phyloP scores from a whole-genome alignment of 257 asterid species.

The Rehmannia glutinosa region DNA sequence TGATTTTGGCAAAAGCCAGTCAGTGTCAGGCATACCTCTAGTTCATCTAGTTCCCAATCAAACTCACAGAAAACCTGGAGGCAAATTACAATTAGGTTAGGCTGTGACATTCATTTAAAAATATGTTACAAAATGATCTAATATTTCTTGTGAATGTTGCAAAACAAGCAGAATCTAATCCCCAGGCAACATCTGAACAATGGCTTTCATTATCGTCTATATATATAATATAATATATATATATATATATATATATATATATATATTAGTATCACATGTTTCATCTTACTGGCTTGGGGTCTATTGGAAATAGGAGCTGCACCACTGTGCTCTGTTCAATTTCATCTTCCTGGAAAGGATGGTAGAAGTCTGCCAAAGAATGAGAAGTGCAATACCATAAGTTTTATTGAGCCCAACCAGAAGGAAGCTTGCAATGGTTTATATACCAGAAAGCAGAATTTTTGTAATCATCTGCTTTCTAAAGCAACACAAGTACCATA shows the following conservation, averaged over 20 bases:
- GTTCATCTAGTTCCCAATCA: slow-evolving; percentile 92
- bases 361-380: slow-evolving; percentile 64
- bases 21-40: slow-evolving; percentile 51
- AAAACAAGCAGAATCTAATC: too few species aligned
- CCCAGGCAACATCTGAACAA: too few species aligned
- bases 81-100: slow-evolving; percentile 17
- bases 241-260: too few species aligned
- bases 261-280: not conserved
- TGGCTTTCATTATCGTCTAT: too few species aligned
- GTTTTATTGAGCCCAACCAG: not conserved
- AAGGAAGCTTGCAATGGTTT: not conserved
- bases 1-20: not conserved
- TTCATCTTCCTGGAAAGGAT: slow-evolving; percentile 72
- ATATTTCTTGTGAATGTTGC: not conserved
- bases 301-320: slow-evolving; percentile 46
- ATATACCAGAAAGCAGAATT: not conserved
- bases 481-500: not conserved
- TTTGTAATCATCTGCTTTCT: not conserved
- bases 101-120: not conserved
- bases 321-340: slow-evolving; percentile 65
- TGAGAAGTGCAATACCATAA: slow-evolving; percentile 1
- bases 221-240: too few species aligned
- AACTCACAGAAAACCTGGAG: slow-evolving; percentile 78
- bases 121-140: not conserved
- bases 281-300: slow-evolving; percentile 65